Evolutionary conservation across 805 yeast species (phyloP).

Genomic region (Kodamaea hsintzibuensis): DNA sequence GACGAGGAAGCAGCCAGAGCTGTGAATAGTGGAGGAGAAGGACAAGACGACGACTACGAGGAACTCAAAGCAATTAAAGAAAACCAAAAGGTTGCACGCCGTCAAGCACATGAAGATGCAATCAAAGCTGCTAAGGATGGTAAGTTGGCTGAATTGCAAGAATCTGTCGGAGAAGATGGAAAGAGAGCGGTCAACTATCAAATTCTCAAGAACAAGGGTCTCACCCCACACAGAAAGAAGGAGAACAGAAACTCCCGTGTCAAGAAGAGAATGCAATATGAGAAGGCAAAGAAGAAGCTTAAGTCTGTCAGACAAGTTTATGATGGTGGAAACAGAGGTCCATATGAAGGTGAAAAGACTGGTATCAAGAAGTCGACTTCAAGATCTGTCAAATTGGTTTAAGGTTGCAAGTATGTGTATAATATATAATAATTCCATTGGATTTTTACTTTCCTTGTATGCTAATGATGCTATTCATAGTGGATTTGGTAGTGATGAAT

Average conservation of each 20-base stretch:
- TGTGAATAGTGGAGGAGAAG: constrained; percentile 33
- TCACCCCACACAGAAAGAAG: constrained; percentile 90
- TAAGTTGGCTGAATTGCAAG: constrained; percentile 68
- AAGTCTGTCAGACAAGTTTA: constrained; percentile 89
- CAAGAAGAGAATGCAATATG: constrained; percentile 97
- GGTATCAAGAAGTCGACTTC: constrained; percentile 95
- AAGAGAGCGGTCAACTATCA: constrained; percentile 95
- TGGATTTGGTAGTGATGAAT: too few relatives aligned
- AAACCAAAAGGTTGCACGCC: constrained; percentile 54
- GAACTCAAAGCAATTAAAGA: constrained; percentile 48
- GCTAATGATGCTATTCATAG: too few relatives aligned
- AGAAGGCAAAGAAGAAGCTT: constrained; percentile 90
- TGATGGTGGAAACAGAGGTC: constrained; percentile 61
- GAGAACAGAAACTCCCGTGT: constrained; percentile 95
- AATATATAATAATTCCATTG: neutral
- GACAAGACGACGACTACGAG: constrained; percentile 55
- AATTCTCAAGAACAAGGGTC: constrained; percentile 93
- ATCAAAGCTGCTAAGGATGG: constrained; percentile 83
- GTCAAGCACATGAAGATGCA: constrained; percentile 67
- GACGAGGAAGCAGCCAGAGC: constrained; percentile 46
- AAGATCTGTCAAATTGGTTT: constrained; percentile 75
- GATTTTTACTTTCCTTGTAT: neutral
- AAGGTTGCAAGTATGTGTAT: neutral
- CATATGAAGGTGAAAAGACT: constrained; percentile 91
- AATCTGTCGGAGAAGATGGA: constrained; percentile 71